Conservation (phyloP, 768 basidiomycete genomes). For the Podaxis sp. region DNA sequence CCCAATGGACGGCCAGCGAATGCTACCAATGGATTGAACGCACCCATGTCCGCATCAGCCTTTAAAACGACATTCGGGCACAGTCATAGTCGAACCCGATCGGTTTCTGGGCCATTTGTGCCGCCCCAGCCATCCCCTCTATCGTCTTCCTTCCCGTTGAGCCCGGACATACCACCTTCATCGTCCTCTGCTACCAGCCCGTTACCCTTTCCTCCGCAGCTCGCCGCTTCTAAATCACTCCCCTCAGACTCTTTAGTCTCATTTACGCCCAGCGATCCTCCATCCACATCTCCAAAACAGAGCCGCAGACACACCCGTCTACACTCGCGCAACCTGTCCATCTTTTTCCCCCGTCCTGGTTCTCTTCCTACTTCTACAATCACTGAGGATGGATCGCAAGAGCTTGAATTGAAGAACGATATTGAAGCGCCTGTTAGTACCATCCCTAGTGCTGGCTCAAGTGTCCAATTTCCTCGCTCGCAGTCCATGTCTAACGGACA, state of each 20-base stretch:
- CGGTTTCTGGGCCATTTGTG: conserved; percentile 47
- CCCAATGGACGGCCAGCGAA: conserved; percentile 17
- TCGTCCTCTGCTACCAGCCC: conserved; percentile 15
- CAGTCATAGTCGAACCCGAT: conserved; percentile 40
- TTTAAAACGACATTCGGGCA: conserved; percentile 28
- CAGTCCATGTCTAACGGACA: conserved; percentile 19
- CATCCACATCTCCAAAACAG: conserved; percentile 22
- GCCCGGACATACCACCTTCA: conserved; percentile 16
- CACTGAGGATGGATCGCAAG: conserved; percentile 62
- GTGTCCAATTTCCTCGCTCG: conserved; percentile 36
- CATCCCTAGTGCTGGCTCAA: conserved; percentile 39
- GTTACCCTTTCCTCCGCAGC: conserved; percentile 12
- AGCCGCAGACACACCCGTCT: conserved; percentile 60
- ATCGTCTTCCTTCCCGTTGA: conserved; percentile 25
- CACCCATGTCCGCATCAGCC: conserved; percentile 23
- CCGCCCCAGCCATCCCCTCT: conserved; percentile 50
- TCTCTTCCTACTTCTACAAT: conserved; percentile 55
- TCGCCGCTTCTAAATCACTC: conserved; percentile 22
- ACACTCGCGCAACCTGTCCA: conserved; percentile 87
- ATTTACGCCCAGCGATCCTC: conserved; percentile 12
- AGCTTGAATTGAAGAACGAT: conserved; percentile 38
- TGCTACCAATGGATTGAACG: conserved; percentile 11
- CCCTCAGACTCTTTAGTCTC: conserved; percentile 11
- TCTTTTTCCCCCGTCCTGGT: conserved; percentile 87
- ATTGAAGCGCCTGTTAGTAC: conserved; percentile 44